Evolutionary conservation across 78 protist genomes (phyloP), one percentile per base, ranked within the genome.

Genomic region (Speleostelium caveatum): DNA sequence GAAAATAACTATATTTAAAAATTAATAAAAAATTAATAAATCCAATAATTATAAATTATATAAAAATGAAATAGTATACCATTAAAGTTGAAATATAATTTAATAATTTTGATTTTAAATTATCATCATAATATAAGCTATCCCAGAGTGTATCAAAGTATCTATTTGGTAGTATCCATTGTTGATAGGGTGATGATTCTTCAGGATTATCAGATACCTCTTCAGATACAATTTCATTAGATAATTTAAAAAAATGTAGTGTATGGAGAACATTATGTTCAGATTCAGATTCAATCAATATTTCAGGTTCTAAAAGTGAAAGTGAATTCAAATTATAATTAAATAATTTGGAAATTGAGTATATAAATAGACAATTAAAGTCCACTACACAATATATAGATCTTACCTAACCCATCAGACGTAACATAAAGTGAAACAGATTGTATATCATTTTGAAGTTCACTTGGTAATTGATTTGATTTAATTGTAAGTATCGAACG

Each of bases 71-170:
- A 42, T n/a, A 94, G 62, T 5, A 95, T 39, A 2, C 1, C 0
- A 65, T 55, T 22, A 83, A 7, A 3, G 91, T 83, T 24, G 79
- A 69, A 33, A 69, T 78, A 49, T 95, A 97, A 24, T 59, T 41
- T 36, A 96, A 26, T 56, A 97, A 90, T 3, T 65, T 53, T 36
- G 10, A 6, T 80, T 97, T 88, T 33, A 92, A 35, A 28, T 24
- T 56, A 6, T 49, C 65, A 51, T 86, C 96, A 67, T 75, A 94
- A 55, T 68, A 30, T 33, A 94, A 60, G 33, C 85, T 87, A 21
- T 90, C 95, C 97, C 97, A 96, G 22, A 94, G 55, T 3, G 94
- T 87, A n/a, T 69, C 75, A 36, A 94, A 87, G 35, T 66, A 61
- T n/a, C 16, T 36, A 19, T 91, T 65, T 21, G 98, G 98, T 19